Base-by-base conservation (phyloP, 2,329 filamentous ascomycete genomes). In the Paecilomyces variotii region DNA sequence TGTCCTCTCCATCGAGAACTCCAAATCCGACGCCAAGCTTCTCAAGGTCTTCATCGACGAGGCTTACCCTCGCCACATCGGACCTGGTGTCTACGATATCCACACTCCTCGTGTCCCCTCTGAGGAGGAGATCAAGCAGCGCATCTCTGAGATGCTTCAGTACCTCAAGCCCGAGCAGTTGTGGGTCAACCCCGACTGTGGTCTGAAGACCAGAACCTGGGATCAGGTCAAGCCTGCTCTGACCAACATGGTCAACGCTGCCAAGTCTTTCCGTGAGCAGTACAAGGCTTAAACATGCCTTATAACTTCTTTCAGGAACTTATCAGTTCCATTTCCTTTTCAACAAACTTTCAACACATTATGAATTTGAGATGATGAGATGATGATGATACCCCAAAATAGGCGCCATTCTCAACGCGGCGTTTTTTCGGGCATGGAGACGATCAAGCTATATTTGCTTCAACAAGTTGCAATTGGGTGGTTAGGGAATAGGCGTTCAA, bases 111-210 rank as follows among this genome's bases (percentile, higher is more conserved):
- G 94, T 89, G 86, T 99, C 62, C 94, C 94, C 74, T 89, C 87
- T 76, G 90, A 97, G 87, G 85, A 96, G 82, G 94, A 99, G 87
- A 96, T 99, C 84, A 93, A 91, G 86, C 89, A 92, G 81, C 89
- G 94, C 75, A 89, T 99, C 77, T 87, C 90, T 76, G 94, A 99
- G 88, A 97, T 97, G 94, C 87, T 99, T 67, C 84, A 89, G 80
- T 92, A 91, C 85, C 89, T 97, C 80, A 93, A 91, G 85, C 92
- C 92, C 60, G 91, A 97, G 74, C 94, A 99, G 86, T 90, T 99
- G 76, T 99, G 94, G 94, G 90, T 97, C 82, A 93, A 99, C 84
- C 94, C 94, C 68, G 94, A 99, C 83, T 99, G 94, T 75, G 94
- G 94, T 83, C 87, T 99, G 61, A 99, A 99, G 91, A 99, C 94